Base-by-base conservation (phyloP, 129 eudicot species). In the Gnaphalium uliginosum region DNA sequence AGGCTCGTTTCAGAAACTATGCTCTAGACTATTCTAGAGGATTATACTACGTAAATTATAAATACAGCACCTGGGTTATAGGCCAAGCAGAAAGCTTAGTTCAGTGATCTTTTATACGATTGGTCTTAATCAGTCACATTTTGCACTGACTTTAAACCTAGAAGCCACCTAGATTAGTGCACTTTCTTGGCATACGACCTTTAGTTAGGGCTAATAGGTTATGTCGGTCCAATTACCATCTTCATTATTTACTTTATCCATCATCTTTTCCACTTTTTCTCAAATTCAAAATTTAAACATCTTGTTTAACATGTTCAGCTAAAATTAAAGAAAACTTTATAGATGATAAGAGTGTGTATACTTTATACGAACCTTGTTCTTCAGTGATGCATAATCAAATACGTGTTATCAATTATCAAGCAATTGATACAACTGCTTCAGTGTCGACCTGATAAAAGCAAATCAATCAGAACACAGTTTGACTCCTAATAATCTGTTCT, bases 131-230 rank as follows among this genome's bases (percentile, higher is more conserved):
- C 14, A 61, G 15, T 61, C 33, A 4, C 35, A 24, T 26, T 13
- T 26, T 26, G 37, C 26, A 26, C 67, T 26, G 59, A 26, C 35
- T 26, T 61, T 10, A 61, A 15, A 61, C 19, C 33, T 9, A 24
- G 33, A 60, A 60, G 66, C 66, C 10, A 18, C 24, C 33, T 13
- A 9, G 2, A 14, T 60, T 21, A 25, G 66, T 60, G 66, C 18
- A 60, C 66, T 60, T 60, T 26, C 33, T 60, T 60, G 23, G 30
- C 33, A 60, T 60, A 60, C 10, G 65, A 59, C 30, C 65, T 21
- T 17, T 53, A 53, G 13, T 59, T 59, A 59, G 30, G 65, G 18
- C 24, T 19, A 60, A 23, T 0, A 60, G 33, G 66, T 24, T 23
- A 22, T 24, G 24, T 23, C n/a, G 14, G 15, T 60, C 25, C 30